phyloP scores from a whole-genome alignment of 768 basidiomycete species.

The Mycena rosella region DNA sequence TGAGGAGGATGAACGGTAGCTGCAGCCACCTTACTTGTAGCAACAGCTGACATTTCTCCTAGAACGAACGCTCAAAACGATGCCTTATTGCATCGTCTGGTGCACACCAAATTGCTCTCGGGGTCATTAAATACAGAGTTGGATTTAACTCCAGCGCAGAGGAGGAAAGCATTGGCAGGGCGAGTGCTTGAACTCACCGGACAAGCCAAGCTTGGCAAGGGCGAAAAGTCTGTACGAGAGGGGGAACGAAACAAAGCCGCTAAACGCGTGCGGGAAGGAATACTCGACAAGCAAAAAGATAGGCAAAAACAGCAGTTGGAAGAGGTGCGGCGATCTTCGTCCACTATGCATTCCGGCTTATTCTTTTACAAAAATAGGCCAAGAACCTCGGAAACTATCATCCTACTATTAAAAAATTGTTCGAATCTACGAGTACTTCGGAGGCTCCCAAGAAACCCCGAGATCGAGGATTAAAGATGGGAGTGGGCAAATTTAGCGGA shows the following conservation, averaged over 20 bases:
- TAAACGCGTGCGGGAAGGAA: slow-evolving; percentile 79
- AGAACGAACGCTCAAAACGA: slow-evolving; percentile 87
- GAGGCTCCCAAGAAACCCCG: slow-evolving; percentile 58
- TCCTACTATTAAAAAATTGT: slow-evolving; percentile 78
- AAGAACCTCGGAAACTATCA: slow-evolving; percentile 91
- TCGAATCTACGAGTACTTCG: slow-evolving; percentile 54
- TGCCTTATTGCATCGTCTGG: slow-evolving; percentile 78
- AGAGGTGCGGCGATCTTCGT: slow-evolving; percentile 63
- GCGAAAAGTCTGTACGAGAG: slow-evolving; percentile 71
- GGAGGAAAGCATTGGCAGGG: slow-evolving; percentile 81
- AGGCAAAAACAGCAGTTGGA: slow-evolving; percentile 67
- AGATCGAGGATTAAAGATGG: slow-evolving; percentile 79
- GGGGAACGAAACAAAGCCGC: slow-evolving; percentile 78
- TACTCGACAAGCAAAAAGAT: slow-evolving; percentile 72
- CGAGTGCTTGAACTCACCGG: slow-evolving; percentile 82
- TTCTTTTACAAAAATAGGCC: slow-evolving; percentile 61
- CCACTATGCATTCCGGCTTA: neutral
- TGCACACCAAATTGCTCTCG: slow-evolving; percentile 85
- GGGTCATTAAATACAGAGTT: slow-evolving; percentile 77
- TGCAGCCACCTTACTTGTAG: neutral
- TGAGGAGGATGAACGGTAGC: slow-evolving; percentile 70
- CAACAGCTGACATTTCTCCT: slow-evolving; percentile 13
- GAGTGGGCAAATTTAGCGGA: slow-evolving; percentile 80
- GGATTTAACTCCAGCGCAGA: slow-evolving; percentile 72
- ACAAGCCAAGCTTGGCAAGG: slow-evolving; percentile 77